phyloP scores from a whole-genome alignment of 352 stramenopile genomes.

The Globisporangium uncinulatum region DNA sequence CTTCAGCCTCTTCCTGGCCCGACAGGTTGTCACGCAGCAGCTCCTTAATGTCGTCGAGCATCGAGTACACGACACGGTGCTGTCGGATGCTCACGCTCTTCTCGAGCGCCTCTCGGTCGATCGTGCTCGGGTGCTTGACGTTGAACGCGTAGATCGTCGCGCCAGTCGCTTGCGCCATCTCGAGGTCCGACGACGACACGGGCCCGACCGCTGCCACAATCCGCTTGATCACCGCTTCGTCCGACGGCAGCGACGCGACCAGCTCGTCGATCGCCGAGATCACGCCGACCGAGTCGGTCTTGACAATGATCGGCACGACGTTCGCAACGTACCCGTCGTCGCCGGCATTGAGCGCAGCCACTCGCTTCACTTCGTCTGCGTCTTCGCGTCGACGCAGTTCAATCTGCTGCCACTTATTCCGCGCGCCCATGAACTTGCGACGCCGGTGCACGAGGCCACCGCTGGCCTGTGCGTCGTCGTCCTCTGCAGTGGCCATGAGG shows the following conservation, averaged over 20 bases:
- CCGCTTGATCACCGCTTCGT: constrained; percentile 75
- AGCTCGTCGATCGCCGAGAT: constrained; percentile 92
- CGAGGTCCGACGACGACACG: constrained; percentile 81
- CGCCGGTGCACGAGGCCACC: constrained; percentile 22
- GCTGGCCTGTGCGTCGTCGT: constrained; percentile 46
- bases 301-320: constrained; percentile 96
- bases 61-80: constrained; percentile 85
- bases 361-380: constrained; percentile 59
- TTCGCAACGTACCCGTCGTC: constrained; percentile 87
- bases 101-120: constrained; percentile 76
- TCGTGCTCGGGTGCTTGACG: constrained; percentile 62
- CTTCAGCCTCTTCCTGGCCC: constrained; percentile 51
- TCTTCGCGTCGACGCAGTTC: constrained; percentile 61
- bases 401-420: constrained; percentile 60
- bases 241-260: constrained; percentile 58
- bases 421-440: constrained; percentile 45
- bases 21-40: constrained; percentile 65
- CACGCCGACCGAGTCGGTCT: constrained; percentile 97
- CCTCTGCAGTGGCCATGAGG: constrained; percentile 54
- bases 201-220: constrained; percentile 78
- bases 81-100: constrained; percentile 66
- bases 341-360: constrained; percentile 60
- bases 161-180: constrained; percentile 73
- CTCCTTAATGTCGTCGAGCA: constrained; percentile 87
- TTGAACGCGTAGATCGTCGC: constrained; percentile 89